Evolutionary conservation across 2,329 filamentous ascomycete genomes (phyloP), one percentile per base, ranked within the genome.

Genomic region (Phialemonium atrogriseum): DNA sequence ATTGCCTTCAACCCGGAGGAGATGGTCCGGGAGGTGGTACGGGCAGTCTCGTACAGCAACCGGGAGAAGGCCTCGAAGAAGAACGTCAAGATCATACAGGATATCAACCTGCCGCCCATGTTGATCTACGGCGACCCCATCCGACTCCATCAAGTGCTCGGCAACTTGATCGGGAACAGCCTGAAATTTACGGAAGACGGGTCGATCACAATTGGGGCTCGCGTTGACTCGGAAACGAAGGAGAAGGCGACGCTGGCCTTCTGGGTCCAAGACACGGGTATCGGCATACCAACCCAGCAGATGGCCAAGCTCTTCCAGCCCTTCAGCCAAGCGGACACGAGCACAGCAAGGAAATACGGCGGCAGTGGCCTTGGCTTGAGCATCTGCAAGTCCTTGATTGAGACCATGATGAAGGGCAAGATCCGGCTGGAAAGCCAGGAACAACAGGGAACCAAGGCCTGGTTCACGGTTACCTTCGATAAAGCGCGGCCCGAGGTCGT

Each of bases 371-470:
- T 95, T 3, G 88, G 88, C 2, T 68, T 95, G 25, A 93, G 84
- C 49, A 95, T 95, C 42, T 94, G 88, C 70, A 94, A 94, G 58
- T 88, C 84, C 1, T 77, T 95, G 25, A 87, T 95, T 39, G 84
- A 94, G 59, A 85, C 84, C 13, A 88, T 94, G 58, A 88, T 95
- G 73, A 78, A 84, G 39, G 88, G 88, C 24, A 77, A 72, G 38
- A 93, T 95, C 38, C 78, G 79, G 58, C 71, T 95, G 2, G 81
- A 91, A 39, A 91, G 84, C 41, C 68, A 75, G 24, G 77, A 85
- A 38, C 77, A 77, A 7, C 62, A 74, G 6, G 84, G 84, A 10
- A 89, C 77, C 2, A 77, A 68, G 2, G 76, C 70, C 5, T 88
- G 78, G 51, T 95, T 96, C 59, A 83, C 81, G 1, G 68, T 96